Percentiles rank a stretch among this genome's conserved stretches.
These are phyloP conservation scores for Asterella californica DNA, from an alignment of 225 moss, liverwort and hornwort genomes.

Conservation along the genomic window DNA sequence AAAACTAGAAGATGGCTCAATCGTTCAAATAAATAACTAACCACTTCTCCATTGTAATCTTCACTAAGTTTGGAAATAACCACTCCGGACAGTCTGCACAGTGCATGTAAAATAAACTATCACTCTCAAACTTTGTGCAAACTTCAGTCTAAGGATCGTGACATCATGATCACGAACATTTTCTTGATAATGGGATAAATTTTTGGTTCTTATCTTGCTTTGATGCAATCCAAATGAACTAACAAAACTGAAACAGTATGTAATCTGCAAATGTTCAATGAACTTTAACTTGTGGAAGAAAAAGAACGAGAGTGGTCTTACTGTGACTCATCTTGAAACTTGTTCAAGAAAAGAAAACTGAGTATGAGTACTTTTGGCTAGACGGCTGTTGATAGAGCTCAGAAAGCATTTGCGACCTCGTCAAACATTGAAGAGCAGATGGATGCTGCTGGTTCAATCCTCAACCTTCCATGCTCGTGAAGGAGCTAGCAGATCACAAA, in stretches of 20 bases:
- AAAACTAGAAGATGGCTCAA: slow-evolving; percentile 90
- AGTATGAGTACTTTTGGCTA: slow-evolving; percentile 50
- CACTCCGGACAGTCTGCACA: slow-evolving; percentile 53
- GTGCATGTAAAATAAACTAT: background rate
- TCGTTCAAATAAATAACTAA: slow-evolving; percentile 60
- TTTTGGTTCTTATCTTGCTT: background rate
- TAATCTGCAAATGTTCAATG: background rate
- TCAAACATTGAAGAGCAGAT: slow-evolving; percentile 61
- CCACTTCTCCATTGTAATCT: slow-evolving; percentile 29
- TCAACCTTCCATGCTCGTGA: slow-evolving; percentile 50
- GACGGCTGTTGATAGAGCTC: slow-evolving; percentile 67
- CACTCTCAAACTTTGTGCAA: background rate
- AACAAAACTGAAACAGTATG: background rate
- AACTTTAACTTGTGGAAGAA: background rate
- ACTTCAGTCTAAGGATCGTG: background rate
- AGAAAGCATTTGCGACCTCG: slow-evolving; percentile 88
- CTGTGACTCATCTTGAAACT: slow-evolving; percentile 61
- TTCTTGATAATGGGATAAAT: background rate
- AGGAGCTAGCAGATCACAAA: background rate
- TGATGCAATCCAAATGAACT: background rate
- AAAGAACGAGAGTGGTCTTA: slow-evolving; percentile 31
- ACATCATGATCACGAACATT: background rate
- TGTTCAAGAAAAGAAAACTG: slow-evolving; percentile 54
- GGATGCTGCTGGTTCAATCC: slow-evolving; percentile 59
- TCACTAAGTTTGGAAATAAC: slow-evolving; percentile 39